Evolutionary conservation across 2,329 filamentous ascomycete genomes (phyloP), one percentile per base, ranked within the genome.

Genomic region (Lasiodiplodia citricola): DNA sequence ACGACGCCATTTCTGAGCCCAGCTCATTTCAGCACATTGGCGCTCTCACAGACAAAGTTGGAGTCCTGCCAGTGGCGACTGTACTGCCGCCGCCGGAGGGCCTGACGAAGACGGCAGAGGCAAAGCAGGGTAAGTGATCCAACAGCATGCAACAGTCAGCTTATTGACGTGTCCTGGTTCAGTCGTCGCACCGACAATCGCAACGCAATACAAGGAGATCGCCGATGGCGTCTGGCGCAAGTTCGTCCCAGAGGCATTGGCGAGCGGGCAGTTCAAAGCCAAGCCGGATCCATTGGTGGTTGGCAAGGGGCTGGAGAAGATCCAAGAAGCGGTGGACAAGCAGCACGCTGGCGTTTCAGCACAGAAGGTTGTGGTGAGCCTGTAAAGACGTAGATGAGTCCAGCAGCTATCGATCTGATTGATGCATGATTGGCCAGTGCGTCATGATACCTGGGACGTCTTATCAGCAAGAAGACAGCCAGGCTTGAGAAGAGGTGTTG

Each of bases 361-460:
- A 1, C 74, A 76, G 64, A 82, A 83, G 70, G 64, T 82, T 47
- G 79, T 83, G 4, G 74, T 82, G 25, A 70, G 60, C 38, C 44
- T 70, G 54, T 69, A 62, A 31, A 44, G 25, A 68, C 8, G 23
- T 60, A 31, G n/a, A 41, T 10, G 38, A 10, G 28, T 28, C 28
- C 28, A 28, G 41, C 14, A 63, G 31, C 41, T 35, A 63, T 69
- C 38, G 55, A 35, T 44, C 25, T 25, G 38, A 51, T 69, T 14
- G 31, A 35, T 35, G 8, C 31, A 35, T 63, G 44, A 38, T 21
- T 51, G 31, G 31, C 60, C 60, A 64, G 47, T 64, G 60, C 38
- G 57, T 44, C 4, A 60, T 60, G 21, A 18, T 25, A 13, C 4
- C 31, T 44, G 56, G 8, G 18, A 47, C 56, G 56, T 16, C 56